Evolutionary conservation across 2,329 filamentous ascomycete genomes (phyloP).

Genomic region (Pseudocercospora crystallina): DNA sequence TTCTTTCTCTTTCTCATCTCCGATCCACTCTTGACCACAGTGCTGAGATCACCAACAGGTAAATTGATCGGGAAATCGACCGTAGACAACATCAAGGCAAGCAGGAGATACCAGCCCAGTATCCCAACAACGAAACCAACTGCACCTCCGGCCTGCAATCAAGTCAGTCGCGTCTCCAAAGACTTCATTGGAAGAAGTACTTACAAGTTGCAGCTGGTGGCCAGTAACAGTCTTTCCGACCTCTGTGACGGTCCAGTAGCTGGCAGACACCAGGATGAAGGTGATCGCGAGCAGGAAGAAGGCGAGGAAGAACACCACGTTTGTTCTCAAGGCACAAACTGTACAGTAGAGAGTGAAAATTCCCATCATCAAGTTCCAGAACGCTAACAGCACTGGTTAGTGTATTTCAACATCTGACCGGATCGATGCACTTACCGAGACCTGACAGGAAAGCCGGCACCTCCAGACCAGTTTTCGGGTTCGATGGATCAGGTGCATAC

Average conservation of each 20-base stretch:
- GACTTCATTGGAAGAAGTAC: not conserved
- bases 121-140: conserved; percentile 19
- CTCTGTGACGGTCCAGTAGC: conserved; percentile 17
- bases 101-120: conserved; percentile 24
- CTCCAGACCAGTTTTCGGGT: conserved; percentile 3
- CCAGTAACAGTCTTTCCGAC: conserved; percentile 6
- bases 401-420: not conserved
- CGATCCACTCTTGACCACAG: conserved; percentile 15
- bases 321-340: conserved; percentile 19
- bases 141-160: conserved; percentile 18
- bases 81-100: conserved; percentile 21
- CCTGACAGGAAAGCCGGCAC: conserved; percentile 19
- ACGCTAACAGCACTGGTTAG: conserved; percentile 1
- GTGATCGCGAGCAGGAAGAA: conserved; percentile 24
- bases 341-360: conserved; percentile 24
- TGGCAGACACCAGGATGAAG: conserved; percentile 18
- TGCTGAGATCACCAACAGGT: conserved; percentile 23
- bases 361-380: conserved; percentile 24
- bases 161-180: not conserved
- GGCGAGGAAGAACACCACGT: conserved; percentile 18
- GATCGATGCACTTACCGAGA: conserved; percentile 9
- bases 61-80: conserved; percentile 22
- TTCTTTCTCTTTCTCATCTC: conserved; percentile 19
- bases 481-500: conserved; percentile 15
- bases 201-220: conserved; percentile 9